These are phyloP conservation scores for Linum usitatissimum DNA, from an alignment of 345 rosid genomes.

Conservation along the genomic window DNA sequence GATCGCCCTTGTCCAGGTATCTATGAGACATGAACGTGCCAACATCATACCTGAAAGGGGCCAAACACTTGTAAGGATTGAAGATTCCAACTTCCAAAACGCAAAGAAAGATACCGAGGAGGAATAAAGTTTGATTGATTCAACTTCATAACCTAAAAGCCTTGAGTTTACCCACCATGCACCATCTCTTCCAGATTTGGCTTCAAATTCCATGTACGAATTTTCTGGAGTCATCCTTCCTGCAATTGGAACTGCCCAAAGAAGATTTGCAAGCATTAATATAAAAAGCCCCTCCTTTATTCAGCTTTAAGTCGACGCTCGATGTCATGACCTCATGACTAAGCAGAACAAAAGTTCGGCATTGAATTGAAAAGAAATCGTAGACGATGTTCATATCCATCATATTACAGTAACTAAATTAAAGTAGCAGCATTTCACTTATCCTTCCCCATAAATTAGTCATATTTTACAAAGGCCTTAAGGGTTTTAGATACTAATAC, in stretches of 20 bases:
- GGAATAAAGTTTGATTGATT: neutral
- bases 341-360: neutral
- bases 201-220: slow-evolving; percentile 78
- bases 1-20: slow-evolving; percentile 61
- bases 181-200: slow-evolving; percentile 92
- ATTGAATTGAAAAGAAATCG: neutral
- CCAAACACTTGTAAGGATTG: slow-evolving; percentile 2
- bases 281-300: neutral
- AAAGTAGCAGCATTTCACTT: too few species aligned
- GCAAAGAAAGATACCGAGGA: neutral
- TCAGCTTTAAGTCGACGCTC: slow-evolving; percentile 5
- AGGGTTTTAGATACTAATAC: slow-evolving; percentile 20
- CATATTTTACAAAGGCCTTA: neutral
- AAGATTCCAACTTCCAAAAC: neutral
- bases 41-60: slow-evolving; percentile 70
- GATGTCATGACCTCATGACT: slow-evolving; percentile 4
- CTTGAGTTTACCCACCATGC: slow-evolving; percentile 61
- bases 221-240: slow-evolving; percentile 54
- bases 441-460: neutral
- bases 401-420: too few species aligned
- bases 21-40: slow-evolving; percentile 60
- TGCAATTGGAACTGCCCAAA: slow-evolving; percentile 32
- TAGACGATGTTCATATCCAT: neutral
- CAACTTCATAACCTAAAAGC: slow-evolving; percentile 8
- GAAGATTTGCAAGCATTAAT: neutral